Conservation (phyloP, 169 alveolate genomes). For the Ichthyophthirius multifiliis region DNA sequence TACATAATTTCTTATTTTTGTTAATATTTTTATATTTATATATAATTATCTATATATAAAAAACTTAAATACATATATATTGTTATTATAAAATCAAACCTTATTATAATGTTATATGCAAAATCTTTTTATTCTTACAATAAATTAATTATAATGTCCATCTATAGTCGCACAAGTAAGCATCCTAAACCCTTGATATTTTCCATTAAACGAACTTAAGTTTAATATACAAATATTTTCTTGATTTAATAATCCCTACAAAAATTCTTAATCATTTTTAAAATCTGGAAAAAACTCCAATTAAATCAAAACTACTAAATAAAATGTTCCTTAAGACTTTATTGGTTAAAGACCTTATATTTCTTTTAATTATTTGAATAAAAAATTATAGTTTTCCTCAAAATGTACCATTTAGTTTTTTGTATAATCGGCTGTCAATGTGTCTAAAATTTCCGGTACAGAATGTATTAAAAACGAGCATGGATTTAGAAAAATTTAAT, state of each 20-base stretch:
- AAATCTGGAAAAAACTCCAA: neutral
- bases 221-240: conserved; percentile 5
- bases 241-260: neutral
- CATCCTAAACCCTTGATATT: neutral
- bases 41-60: too few relatives aligned
- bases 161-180: conserved; percentile 2
- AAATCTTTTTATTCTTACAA: too few relatives aligned
- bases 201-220: neutral
- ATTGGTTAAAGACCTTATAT: conserved; percentile 5
- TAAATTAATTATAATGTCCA: too few relatives aligned
- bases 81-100: too few relatives aligned
- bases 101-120: too few relatives aligned
- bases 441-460: conserved; percentile 9
- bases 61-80: too few relatives aligned
- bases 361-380: neutral
- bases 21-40: too few relatives aligned
- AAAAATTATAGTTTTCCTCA: neutral
- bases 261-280: neutral
- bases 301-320: neutral
- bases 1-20: too few relatives aligned
- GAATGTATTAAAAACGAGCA: neutral
- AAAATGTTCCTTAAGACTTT: neutral
- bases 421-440: neutral
- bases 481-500: neutral
- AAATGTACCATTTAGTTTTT: conserved; percentile 2